Evolutionary conservation across 2,329 filamentous ascomycete genomes (phyloP), one percentile per base, ranked within the genome.

Genomic region (Basipetospora chlamydospora): DNA sequence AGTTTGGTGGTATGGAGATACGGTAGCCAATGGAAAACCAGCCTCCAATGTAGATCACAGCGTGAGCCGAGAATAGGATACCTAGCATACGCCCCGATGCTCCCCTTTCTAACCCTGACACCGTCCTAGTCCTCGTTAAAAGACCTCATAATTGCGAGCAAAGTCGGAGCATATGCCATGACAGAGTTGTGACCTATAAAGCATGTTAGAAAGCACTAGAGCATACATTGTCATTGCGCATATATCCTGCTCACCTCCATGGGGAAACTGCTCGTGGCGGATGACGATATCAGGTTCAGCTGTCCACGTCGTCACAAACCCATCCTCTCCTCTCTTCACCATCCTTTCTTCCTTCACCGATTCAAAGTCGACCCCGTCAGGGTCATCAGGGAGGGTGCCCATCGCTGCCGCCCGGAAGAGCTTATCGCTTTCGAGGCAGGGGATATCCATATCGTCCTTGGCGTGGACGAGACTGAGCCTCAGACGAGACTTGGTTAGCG

Each of bases 401-500:
- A 64, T 66, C 2, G 70, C 70, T 0, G 76, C 71, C 1, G 68
- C 64, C 21, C 59, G 59, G 50, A 82, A 84, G 2, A 83, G 56
- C 44, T 62, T 64, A 46, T 78, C 69, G 29, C 76, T 74, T 49
- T 86, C 77, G 2, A 61, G 67, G 59, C 74, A 88, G 0, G 82
- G 77, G 41, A 96, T 94, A 46, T 94, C 84, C 40, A 63, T 61
- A 52, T 96, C 88, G 49, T 94, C 73, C 37, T 70, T 67, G 12
- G 86, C 82, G 48, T 95, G 88, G 3, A 96, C 59, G 28, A 95
- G 60, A 29, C 71, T 76, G 15, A 95, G 58, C 16, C 77, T 67
- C 8, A 90, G 43, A 49, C 61, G 61, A 42, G 44, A 63, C 42
- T 58, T 67, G 29, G 67, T 76, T 44, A 57, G 53, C 28, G 54